Evolutionary conservation across 345 rosid genomes (phyloP), one percentile per base, ranked within the genome.

Genomic region (Citrus medica): DNA sequence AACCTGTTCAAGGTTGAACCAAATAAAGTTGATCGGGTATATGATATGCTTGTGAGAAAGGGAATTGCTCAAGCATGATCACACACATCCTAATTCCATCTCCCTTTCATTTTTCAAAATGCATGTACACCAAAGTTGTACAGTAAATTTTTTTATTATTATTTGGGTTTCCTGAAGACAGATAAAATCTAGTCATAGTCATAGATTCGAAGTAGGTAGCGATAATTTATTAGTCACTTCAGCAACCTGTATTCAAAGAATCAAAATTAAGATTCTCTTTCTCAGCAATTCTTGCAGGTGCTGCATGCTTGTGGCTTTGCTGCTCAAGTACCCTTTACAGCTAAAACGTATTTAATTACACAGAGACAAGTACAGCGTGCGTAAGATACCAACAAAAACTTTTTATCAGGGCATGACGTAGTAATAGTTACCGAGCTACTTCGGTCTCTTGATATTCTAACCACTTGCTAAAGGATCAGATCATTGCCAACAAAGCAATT

Each of bases 1-100:
- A 80, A 75, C 80, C 86, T 92, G 79, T 91, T 95, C 85, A 89
- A 86, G 81, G 94, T 96, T 76, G 97, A 94, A 17, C 85, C 92
- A 24, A 82, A 89, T 82, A 94, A 96, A 88, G 91, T 90, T 46
- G 97, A 94, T 80, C 88, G 78, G 81, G 89, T 92, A 25, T 96
- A 94, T 81, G 98, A 96, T 77, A 89, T 96, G 89, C 84, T 92
- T 55, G 83, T 90, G 66, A 82, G 85, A 68, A 94, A 92, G 79
- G 95, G 97, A 51, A 82, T 89, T 68, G 87, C 88, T 27, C 85
- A 84, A 76, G 76, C 84, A 75, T 88, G 84, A 86, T 53, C 40
- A 67, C 35, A 4, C 22, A 4, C 22, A 17, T 25, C 27, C 5
- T 9, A 2, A 27, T 27, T 28, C 48, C 67, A 62, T 32, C 59